phyloP scores from a whole-genome alignment of 331 rosid genomes.

The Telfairia occidentalis region DNA sequence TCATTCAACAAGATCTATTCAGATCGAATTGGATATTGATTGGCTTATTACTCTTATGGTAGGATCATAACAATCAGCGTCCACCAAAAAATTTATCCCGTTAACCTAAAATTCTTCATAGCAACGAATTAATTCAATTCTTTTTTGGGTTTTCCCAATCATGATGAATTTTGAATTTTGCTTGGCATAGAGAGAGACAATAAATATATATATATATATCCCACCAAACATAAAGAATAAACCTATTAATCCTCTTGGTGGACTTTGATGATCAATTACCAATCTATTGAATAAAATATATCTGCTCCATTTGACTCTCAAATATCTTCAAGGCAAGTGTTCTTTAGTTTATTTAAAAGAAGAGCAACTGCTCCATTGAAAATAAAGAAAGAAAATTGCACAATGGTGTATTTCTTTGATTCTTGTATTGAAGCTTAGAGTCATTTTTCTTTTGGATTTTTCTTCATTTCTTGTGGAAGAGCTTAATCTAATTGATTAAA shows the following conservation, averaged over 20 bases:
- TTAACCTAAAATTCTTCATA: not conserved
- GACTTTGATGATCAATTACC: not conserved
- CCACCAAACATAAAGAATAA: constrained; percentile 5
- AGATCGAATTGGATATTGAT: not conserved
- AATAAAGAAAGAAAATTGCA: not conserved
- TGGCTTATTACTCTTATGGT: not conserved
- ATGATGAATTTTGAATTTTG: not conserved
- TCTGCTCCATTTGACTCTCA: not conserved
- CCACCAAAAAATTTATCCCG: not conserved
- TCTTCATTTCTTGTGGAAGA: not conserved
- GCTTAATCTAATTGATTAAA: too few species aligned
- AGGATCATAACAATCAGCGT: not conserved
- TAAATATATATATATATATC: not conserved
- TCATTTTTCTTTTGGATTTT: too few species aligned
- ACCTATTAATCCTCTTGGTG: not conserved
- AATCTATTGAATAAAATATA: not conserved
- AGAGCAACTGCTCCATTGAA: not conserved
- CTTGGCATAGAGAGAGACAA: not conserved
- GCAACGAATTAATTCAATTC: not conserved
- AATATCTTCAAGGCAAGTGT: not conserved
- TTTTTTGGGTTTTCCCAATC: not conserved
- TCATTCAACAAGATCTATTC: too few species aligned
- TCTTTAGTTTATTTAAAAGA: not conserved
- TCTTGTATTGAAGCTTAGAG: not conserved
- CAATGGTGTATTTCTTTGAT: not conserved